Evolutionary conservation across 768 basidiomycete species (phyloP).

Genomic region (Serendipita vermifera): DNA sequence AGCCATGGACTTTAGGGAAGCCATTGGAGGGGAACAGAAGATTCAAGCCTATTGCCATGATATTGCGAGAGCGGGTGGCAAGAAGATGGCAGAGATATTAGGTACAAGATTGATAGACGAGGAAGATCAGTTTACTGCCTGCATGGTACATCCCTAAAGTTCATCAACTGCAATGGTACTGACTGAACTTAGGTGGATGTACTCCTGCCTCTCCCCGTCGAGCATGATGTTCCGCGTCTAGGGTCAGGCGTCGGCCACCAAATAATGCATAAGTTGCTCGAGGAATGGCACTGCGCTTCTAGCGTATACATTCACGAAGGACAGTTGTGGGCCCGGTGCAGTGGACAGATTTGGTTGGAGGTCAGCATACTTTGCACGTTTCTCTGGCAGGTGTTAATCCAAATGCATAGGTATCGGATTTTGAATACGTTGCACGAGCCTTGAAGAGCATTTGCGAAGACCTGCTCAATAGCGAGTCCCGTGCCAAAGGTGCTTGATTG

Average conservation of each 20-base stretch:
- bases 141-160: conserved; percentile 41
- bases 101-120: conserved; percentile 54
- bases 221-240: background rate
- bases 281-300: background rate
- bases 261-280: background rate
- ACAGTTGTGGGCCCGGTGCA: background rate
- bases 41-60: conserved; percentile 60
- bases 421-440: conserved; percentile 1
- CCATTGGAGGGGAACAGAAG: conserved; percentile 60
- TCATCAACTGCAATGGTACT: background rate
- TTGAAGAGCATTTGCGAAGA: background rate
- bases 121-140: conserved; percentile 41
- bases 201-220: conserved; percentile 14
- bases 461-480: too few relatives aligned
- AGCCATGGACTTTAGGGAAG: conserved; percentile 62
- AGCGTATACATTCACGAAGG: background rate
- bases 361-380: too few relatives aligned
- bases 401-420: conserved; percentile 3
- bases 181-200: conserved; percentile 13
- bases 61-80: conserved; percentile 56
- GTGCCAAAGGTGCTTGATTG: too few relatives aligned
- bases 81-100: conserved; percentile 42
- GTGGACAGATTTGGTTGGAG: conserved; percentile 7
- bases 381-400: too few relatives aligned
- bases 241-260: background rate